Base-by-base conservation (phyloP, 257 asterid species). In the Solanum verrucosum region DNA sequence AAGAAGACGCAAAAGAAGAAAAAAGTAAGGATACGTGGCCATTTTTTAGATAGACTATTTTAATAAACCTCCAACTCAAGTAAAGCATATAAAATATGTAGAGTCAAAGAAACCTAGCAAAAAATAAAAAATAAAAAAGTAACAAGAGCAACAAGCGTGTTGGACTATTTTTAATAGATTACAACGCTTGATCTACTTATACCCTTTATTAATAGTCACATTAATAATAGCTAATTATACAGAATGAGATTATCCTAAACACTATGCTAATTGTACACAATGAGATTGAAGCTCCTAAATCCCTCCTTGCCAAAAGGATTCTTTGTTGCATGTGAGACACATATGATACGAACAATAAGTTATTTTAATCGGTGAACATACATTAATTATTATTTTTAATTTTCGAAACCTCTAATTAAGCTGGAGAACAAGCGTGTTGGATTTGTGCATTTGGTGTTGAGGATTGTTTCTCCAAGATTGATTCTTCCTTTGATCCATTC, bases 401-500 rank as follows among this genome's bases (percentile, higher is more conserved):
- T 10, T 20, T 0, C 16, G n/a, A 77, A 3, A 27, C 9, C 37
- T 42, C 63, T 42, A 44, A 27, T 74, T 74, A 81, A 46, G 20
- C 42, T 0, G 68, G 42, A 29, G 42, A 46, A 81, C 10, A 27
- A 44, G 68, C 85, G 33, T 44, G 68, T 46, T 81, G 68, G 40
- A 81, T 46, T 81, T 9, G 1, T 29, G 85, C 29, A 29, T 29
- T 81, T 46, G 85, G 85, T 29, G 38, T 81, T 46, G 85, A 46
- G 27, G 68, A 29, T 81, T 27, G 67, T 46, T 81, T 81, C 85
- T 81, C 68, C 84, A 89, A 3, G 15, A 33, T 40, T n/a, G 78
- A 67, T 78, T 89, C 87, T 46, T 12, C 79, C 23, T 70, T 90
- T 35, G 85, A 63, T 86, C 44, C 90, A 87, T 71, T 79, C 73